Evolutionary conservation across 192 early-diverging fungal species (phyloP).

Genomic region (Phlyctochytrium arcticum): DNA sequence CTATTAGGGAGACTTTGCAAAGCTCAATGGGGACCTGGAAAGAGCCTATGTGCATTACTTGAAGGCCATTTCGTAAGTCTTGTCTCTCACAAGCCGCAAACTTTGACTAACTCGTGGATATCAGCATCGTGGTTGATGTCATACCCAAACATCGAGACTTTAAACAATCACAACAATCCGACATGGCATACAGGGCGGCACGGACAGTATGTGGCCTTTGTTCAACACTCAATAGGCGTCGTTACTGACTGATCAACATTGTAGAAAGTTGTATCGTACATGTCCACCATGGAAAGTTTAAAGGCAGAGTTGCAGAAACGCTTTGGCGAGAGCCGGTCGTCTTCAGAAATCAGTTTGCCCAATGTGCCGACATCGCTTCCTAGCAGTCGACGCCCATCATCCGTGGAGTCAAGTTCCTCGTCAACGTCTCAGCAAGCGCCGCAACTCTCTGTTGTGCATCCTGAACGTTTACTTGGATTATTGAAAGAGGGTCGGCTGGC

Average conservation of each 20-base stretch:
- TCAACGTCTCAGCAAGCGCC: not conserved
- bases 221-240: not conserved
- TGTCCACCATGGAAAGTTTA: constrained; percentile 26
- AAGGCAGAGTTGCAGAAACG: constrained; percentile 18
- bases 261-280: constrained; percentile 9
- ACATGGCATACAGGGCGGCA: not conserved
- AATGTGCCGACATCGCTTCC: not conserved
- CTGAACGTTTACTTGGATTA: constrained; percentile 14
- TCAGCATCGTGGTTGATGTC: constrained; percentile 36
- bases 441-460: constrained; percentile 20
- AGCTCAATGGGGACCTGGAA: not conserved
- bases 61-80: constrained; percentile 7
- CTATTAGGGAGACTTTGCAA: not conserved
- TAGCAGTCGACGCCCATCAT: not conserved
- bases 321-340: not conserved
- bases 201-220: not conserved
- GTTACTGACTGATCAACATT: not conserved
- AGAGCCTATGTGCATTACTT: constrained; percentile 9
- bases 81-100: not conserved
- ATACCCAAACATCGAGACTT: constrained; percentile 31
- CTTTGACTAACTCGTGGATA: not conserved
- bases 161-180: constrained; percentile 15
- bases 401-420: too few relatives aligned
- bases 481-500: constrained; percentile 9
- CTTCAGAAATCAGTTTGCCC: not conserved